Conservation (phyloP, 768 basidiomycete species). For the Mycena indigotica region DNA sequence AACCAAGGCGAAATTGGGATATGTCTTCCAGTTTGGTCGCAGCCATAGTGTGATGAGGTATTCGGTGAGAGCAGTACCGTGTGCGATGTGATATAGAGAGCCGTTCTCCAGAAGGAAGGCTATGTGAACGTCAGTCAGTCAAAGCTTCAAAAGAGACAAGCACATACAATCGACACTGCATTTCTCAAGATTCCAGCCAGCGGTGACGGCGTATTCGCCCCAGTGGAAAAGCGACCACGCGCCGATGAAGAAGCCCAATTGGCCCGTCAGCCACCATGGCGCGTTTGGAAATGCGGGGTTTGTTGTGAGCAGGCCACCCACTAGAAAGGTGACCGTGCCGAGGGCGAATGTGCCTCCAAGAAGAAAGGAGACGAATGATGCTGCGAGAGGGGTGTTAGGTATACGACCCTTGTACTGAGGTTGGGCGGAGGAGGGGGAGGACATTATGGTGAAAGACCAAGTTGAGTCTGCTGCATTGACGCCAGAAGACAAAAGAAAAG, state of each 20-base stretch:
- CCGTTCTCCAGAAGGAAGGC: conserved; percentile 96
- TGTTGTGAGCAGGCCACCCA: conserved; percentile 43
- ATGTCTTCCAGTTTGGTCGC: conserved; percentile 62
- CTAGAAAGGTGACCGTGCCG: conserved; percentile 52
- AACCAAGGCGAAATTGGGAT: conserved; percentile 56
- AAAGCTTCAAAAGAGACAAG: background rate
- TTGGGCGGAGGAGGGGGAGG: conserved; percentile 30
- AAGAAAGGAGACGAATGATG: conserved; percentile 78
- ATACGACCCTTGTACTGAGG: conserved; percentile 52
- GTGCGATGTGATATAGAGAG: conserved; percentile 79
- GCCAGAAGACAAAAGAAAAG: conserved; percentile 8
- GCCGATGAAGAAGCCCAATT: conserved; percentile 81
- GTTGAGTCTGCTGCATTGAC: background rate
- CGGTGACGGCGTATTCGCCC: conserved; percentile 93
- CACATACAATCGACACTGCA: conserved; percentile 89
- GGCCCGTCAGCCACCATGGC: conserved; percentile 67
- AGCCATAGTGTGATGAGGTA: conserved; percentile 74
- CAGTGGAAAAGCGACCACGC: conserved; percentile 90
- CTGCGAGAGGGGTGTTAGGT: conserved; percentile 88
- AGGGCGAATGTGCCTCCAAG: conserved; percentile 73
- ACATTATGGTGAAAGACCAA: conserved; percentile 16
- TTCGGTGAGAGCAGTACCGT: conserved; percentile 76
- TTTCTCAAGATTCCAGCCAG: conserved; percentile 92
- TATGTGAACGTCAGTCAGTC: conserved; percentile 32
- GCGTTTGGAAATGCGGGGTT: background rate